phyloP scores from a whole-genome alignment of 179 eudicot genomes.

The Monotropa hypopitys region DNA sequence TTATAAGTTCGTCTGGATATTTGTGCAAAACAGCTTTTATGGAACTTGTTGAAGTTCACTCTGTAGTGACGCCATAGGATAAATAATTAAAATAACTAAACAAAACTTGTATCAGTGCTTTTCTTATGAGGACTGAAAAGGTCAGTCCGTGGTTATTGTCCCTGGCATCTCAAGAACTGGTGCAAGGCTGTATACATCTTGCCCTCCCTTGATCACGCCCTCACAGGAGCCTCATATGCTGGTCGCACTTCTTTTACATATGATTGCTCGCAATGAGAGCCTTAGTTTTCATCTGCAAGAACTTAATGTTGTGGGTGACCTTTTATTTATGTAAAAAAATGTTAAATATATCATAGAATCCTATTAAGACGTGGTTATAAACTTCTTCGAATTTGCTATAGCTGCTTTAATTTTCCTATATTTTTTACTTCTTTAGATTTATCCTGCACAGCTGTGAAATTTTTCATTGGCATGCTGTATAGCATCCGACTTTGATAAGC shows the following conservation, averaged over 20 bases:
- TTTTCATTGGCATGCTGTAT: background rate
- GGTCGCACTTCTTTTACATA: background rate
- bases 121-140: background rate
- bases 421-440: background rate
- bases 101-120: background rate
- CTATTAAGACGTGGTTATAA: background rate
- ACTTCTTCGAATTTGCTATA: background rate
- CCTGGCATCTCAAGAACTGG: background rate
- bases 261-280: background rate
- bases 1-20: background rate
- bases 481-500: background rate
- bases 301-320: background rate
- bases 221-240: background rate
- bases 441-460: background rate
- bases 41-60: background rate
- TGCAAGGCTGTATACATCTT: background rate
- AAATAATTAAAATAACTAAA: background rate
- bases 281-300: background rate
- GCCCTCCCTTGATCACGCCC: background rate
- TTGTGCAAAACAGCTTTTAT: background rate
- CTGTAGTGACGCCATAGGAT: background rate
- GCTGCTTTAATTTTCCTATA: background rate
- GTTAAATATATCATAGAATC: background rate
- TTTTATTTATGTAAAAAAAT: background rate
- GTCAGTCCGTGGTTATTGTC: background rate